Evolutionary conservation across 345 rosid species (phyloP).

Genomic region (Lumnitzera littorea): DNA sequence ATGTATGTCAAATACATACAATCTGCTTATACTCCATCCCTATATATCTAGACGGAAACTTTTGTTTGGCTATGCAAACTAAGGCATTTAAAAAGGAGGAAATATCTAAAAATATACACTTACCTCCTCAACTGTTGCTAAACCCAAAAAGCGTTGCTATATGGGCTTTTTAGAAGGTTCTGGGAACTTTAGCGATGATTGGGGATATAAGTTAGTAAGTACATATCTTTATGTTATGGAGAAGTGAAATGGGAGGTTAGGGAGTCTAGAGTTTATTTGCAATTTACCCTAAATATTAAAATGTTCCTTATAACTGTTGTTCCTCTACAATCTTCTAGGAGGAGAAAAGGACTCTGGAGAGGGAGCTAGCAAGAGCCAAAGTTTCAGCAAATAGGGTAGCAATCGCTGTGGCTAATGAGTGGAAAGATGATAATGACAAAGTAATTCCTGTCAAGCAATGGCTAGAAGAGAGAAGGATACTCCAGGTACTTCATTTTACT

Average conservation of each 20-base stretch:
- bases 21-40: background rate
- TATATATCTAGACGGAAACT: background rate
- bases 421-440: slow-evolving; percentile 92
- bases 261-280: too few species aligned
- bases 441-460: slow-evolving; percentile 91
- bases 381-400: slow-evolving; percentile 82
- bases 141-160: too few species aligned
- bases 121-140: too few species aligned
- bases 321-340: slow-evolving; percentile 34
- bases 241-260: too few species aligned
- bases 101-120: too few species aligned
- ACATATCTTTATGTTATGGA: too few species aligned
- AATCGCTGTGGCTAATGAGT: slow-evolving; percentile 77
- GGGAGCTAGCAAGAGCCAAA: slow-evolving; percentile 85
- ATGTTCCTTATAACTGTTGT: background rate
- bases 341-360: slow-evolving; percentile 84
- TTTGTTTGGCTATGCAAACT: too few species aligned
- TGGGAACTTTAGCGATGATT: too few species aligned
- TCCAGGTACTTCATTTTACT: slow-evolving; percentile 46
- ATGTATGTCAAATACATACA: slow-evolving; percentile 29
- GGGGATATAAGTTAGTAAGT: too few species aligned
- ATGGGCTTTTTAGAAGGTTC: too few species aligned
- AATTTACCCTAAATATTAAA: too few species aligned
- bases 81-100: too few species aligned
- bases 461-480: slow-evolving; percentile 80